phyloP scores from a whole-genome alignment of 148 eudicot genomes.

The Beta vulgaris region DNA sequence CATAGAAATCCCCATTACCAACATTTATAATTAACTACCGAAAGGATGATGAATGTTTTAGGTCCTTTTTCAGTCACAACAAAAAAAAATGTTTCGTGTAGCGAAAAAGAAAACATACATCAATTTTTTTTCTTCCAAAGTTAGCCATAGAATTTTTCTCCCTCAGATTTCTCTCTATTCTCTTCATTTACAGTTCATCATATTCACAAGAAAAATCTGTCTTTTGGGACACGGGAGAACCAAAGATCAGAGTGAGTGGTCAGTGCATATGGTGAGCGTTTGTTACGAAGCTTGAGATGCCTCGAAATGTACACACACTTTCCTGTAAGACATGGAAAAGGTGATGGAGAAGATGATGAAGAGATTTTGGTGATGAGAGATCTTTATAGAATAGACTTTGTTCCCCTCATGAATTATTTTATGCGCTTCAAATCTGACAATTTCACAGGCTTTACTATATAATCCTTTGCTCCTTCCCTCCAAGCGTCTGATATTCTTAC shows the following conservation, averaged over 20 bases:
- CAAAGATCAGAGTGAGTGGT: conserved; percentile 7
- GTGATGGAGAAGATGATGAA: conserved; percentile 10
- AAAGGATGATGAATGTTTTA: no score
- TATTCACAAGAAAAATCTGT: conserved; percentile 28
- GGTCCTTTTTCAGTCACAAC: conserved; percentile 10
- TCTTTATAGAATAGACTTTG: neutral
- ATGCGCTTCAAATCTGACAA: conserved; percentile 68
- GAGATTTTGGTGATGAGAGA: conserved; percentile 6
- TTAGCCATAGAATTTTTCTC: neutral
- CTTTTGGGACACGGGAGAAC: conserved; percentile 15
- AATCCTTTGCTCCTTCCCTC: conserved; percentile 86
- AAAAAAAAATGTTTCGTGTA: conserved; percentile 4
- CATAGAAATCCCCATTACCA: no score
- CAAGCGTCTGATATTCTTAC: conserved; percentile 48
- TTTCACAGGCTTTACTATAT: conserved; percentile 72
- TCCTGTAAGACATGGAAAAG: conserved; percentile 26
- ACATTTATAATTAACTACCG: no score
- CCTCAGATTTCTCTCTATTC: neutral
- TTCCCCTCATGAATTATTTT: conserved; percentile 38
- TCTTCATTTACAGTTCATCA: conserved; percentile 21
- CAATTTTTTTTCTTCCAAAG: conserved; percentile 6
- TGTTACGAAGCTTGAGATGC: conserved; percentile 25
- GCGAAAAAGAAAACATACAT: neutral
- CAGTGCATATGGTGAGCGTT: conserved; percentile 26
- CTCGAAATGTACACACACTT: conserved; percentile 19